Percentiles rank a stretch among this genome's conserved stretches.
These are phyloP conservation scores for Martiniozyma abietophila DNA, from an alignment of 805 yeast species.

Conservation along the genomic window DNA sequence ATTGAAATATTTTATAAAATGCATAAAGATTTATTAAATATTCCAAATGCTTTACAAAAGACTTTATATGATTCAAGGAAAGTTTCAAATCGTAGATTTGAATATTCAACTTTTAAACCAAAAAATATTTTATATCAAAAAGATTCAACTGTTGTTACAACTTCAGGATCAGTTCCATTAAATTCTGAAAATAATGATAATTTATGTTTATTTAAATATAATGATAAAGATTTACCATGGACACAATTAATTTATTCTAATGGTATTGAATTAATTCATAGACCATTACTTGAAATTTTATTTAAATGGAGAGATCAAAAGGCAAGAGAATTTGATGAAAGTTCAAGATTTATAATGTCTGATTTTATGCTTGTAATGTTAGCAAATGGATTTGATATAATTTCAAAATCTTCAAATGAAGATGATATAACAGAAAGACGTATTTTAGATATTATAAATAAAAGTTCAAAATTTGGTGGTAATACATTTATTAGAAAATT, in stretches of 20 bases:
- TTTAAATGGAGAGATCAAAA: slow-evolving; percentile 75
- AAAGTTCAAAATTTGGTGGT: slow-evolving; percentile 37
- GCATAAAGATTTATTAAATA: slow-evolving; percentile 49
- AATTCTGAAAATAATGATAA: slow-evolving; percentile 12
- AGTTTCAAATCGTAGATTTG: slow-evolving; percentile 76
- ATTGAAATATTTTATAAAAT: slow-evolving; percentile 71
- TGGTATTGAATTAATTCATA: slow-evolving; percentile 46
- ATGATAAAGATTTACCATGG: slow-evolving; percentile 53
- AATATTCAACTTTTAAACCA: slow-evolving; percentile 61
- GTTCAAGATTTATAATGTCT: slow-evolving; percentile 74
- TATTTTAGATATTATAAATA: slow-evolving; percentile 39
- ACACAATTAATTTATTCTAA: slow-evolving; percentile 49
- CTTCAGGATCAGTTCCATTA: slow-evolving; percentile 24
- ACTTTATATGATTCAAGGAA: slow-evolving; percentile 69
- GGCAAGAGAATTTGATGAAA: slow-evolving; percentile 77
- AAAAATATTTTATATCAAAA: slow-evolving; percentile 12
- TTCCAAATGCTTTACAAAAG: slow-evolving; percentile 35
- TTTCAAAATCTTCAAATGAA: slow-evolving; percentile 21
- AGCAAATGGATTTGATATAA: slow-evolving; percentile 22
- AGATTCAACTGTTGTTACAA: slow-evolving; percentile 21
- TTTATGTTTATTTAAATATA: slow-evolving; percentile 38
- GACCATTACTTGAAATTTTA: slow-evolving; percentile 48
- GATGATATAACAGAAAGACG: slow-evolving; percentile 47
- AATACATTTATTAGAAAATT: slow-evolving; percentile 37
- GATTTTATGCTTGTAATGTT: slow-evolving; percentile 64